Base-by-base conservation (phyloP, 495 filamentous ascomycete genomes). In the Penicillium daleae region DNA sequence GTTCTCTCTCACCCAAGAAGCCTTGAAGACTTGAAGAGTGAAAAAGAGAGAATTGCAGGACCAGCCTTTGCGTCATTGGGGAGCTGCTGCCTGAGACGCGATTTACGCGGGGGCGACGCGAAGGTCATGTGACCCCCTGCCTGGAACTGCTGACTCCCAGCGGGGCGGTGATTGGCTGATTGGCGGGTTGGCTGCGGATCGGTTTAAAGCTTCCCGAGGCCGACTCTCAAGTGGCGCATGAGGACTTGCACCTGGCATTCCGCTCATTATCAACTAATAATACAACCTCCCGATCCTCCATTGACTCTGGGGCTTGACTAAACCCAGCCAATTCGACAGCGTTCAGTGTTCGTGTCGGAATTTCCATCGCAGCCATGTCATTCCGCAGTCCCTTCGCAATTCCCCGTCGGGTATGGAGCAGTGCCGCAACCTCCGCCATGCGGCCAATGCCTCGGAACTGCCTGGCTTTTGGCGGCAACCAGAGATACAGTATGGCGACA, bases 401-500 rank as follows among this genome's bases (percentile, higher is more conserved):
- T 57, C 67, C 74, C 54, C 72, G 67, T 44, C 75, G 71, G 66
- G 29, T 79, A 61, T 62, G 71, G 61, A 70, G 62, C 65, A 64
- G 64, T 51, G 58, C 64, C 56, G 39, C 55, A 33, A 58, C 64
- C 42, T 57, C 64, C 19, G 56, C 55, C n/a, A n/a, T 63, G 5
- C 71, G 68, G 10, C 66, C 72, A 48, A 60, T 60, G 22, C 56
- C 67, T 59, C 66, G 66, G 54, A 66, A 61, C 39, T 71, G 60
- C 7, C 35, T 75, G 49, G 66, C 61, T 61, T 69, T 59, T 46
- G 64, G 79, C 37, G 51, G 59, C 29, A 56, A 69, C 42, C 73
- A 67, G 37, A 66, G 69, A 66, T 59, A 59, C 39, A 69, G 71
- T n/a, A 69, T 92, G 54, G 90, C 90, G 21, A 92, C 87, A 31